Percentiles rank a stretch among this genome's conserved stretches.
phyloP scores from a whole-genome alignment of 805 yeast species.

The Candida bentonensis region DNA sequence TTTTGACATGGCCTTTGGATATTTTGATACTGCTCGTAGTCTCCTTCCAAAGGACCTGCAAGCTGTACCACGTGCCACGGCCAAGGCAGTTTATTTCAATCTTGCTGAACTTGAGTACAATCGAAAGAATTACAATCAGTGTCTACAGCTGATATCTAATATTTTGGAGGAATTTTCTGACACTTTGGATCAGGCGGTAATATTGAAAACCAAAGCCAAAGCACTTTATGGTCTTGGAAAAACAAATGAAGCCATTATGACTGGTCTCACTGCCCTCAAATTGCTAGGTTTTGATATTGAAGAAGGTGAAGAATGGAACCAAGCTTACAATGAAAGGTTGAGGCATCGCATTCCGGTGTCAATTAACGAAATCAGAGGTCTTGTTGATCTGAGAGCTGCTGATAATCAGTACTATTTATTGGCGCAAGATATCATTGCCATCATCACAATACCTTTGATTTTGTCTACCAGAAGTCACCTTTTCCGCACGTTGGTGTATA shows the following conservation, averaged over 20 bases:
- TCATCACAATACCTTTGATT: constrained; percentile 25
- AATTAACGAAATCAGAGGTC: constrained; percentile 24
- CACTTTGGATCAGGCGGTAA: constrained; percentile 19
- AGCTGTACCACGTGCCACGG: background rate
- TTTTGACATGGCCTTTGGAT: constrained; percentile 27
- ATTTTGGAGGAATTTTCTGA: constrained; percentile 21
- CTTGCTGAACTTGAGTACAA: constrained; percentile 14
- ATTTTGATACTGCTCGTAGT: constrained; percentile 24
- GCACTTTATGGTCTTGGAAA: constrained; percentile 22
- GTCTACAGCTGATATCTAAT: constrained; percentile 24
- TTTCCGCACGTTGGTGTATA: constrained; percentile 21
- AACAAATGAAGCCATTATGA: constrained; percentile 22
- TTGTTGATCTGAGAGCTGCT: constrained; percentile 14
- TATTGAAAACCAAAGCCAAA: constrained; percentile 25
- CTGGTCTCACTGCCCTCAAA: constrained; percentile 25
- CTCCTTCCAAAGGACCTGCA: constrained; percentile 11
- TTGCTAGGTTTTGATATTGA: constrained; percentile 24
- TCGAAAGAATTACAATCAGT: constrained; percentile 21
- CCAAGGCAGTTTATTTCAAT: constrained; percentile 10
- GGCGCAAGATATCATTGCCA: constrained; percentile 29
- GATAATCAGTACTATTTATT: constrained; percentile 20
- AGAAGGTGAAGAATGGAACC: constrained; percentile 17
- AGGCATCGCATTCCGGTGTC: constrained; percentile 26
- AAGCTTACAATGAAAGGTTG: constrained; percentile 13
- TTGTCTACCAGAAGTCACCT: constrained; percentile 18